Evolutionary conservation across 306 rosid genomes (phyloP), one percentile per base, ranked within the genome.

Genomic region (Quercus berberidifolia): DNA sequence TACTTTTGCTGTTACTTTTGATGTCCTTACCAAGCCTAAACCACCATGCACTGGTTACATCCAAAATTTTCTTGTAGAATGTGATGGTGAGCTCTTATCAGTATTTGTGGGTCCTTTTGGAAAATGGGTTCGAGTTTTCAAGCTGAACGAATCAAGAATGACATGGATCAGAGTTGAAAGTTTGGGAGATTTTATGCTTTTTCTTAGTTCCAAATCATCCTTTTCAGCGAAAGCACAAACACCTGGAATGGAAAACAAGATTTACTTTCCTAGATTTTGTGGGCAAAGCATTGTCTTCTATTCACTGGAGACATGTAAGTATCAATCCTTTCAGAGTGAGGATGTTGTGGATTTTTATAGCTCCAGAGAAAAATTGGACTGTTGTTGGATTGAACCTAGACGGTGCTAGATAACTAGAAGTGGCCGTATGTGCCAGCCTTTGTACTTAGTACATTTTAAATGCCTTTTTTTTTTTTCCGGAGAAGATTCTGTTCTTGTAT

Each of bases 181-280:
- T 13, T 43, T 23, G 21, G 72, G 72, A 11, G 19, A 76, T 41
- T 5, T 26, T 54, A 19, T 55, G 35, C n/a, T 76, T 5, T 43
- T 1, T 46, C 60, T 76, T 43, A 26, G 60, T 13, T 7, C 4
- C 25, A 14, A 26, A 15, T 76, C 72, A 12, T 62, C 72, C n/a
- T 6, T 26, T 59, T 8, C 57, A 35, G 35, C 4, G 9, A 20
- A 57, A 14, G 54, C 14, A 58, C 21, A 0, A 6, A 58, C 3
- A 14, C 6, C 14, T 7, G 76, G 69, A 10, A 59, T 20, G 35
- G 38, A 57, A 26, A 73, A 55, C 14, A n/a, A 8, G 68, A 74
- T 74, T 57, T 74, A 56, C 43, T 74, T 74, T 57, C 69, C 78
- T 5, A 38, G 78, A 74, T 51, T 74, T 38, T 30, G 38, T 74